Conservation (phyloP, 805 yeast genomes). For the Henningerozyma blattae region DNA sequence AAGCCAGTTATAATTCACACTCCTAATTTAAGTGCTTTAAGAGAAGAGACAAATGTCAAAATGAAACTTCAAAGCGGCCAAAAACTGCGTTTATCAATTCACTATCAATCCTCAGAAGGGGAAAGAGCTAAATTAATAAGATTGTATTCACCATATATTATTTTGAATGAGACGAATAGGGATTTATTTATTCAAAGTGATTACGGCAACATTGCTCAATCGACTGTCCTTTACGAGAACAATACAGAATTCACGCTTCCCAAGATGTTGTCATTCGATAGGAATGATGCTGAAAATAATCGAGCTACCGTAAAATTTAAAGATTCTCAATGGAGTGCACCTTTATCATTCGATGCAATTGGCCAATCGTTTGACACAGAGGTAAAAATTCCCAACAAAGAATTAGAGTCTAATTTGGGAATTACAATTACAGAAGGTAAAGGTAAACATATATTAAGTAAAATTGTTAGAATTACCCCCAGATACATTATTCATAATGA, state of each 20-base stretch:
- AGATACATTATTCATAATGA: conserved; percentile 65
- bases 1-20: conserved; percentile 31
- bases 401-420: conserved; percentile 65
- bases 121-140: conserved; percentile 47
- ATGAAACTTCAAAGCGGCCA: conserved; percentile 58
- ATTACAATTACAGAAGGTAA: conserved; percentile 67
- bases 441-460: conserved; percentile 68
- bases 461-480: conserved; percentile 72
- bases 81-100: conserved; percentile 46
- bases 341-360: conserved; percentile 77
- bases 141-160: conserved; percentile 75
- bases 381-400: conserved; percentile 36
- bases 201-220: conserved; percentile 38
- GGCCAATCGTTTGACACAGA: conserved; percentile 63
- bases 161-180: conserved; percentile 70
- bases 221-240: conserved; percentile 22
- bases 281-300: conserved; percentile 42
- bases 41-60: conserved; percentile 40
- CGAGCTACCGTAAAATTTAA: conserved; percentile 56
- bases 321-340: conserved; percentile 60
- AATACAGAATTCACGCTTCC: conserved; percentile 36
- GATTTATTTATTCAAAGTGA: conserved; percentile 48
- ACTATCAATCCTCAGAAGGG: conserved; percentile 41
- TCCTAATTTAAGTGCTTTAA: conserved; percentile 40
- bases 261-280: conserved; percentile 74